phyloP scores from a whole-genome alignment of 495 filamentous ascomycete genomes.

The Hamigera avellanea region DNA sequence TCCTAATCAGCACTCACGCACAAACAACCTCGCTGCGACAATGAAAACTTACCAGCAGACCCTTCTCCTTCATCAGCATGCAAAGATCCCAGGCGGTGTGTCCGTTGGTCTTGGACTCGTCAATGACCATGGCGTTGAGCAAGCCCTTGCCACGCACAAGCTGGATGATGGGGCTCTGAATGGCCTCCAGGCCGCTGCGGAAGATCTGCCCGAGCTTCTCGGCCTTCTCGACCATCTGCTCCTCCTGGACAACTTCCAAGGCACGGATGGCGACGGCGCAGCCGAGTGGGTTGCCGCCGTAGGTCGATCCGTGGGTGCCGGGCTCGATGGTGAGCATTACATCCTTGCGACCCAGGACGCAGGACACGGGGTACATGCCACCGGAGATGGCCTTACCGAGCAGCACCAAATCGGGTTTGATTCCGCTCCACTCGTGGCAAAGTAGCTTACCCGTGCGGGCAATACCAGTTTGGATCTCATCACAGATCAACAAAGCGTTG shows the following conservation, averaged over 20 bases:
- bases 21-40: background rate
- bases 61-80: constrained; percentile 91
- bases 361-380: constrained; percentile 97
- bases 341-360: constrained; percentile 78
- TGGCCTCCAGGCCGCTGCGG: constrained; percentile 56
- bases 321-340: constrained; percentile 97
- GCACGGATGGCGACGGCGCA: constrained; percentile 94
- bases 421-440: constrained; percentile 85
- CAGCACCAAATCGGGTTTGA: constrained; percentile 90
- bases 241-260: constrained; percentile 88
- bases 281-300: constrained; percentile 94
- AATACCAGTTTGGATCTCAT: constrained; percentile 98
- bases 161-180: constrained; percentile 72
- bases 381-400: constrained; percentile 96
- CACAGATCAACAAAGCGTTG: constrained; percentile 90
- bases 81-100: constrained; percentile 96
- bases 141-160: constrained; percentile 84
- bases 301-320: constrained; percentile 93
- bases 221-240: constrained; percentile 72
- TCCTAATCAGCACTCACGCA: background rate
- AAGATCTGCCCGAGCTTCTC: constrained; percentile 75
- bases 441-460: constrained; percentile 88
- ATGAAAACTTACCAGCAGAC: constrained; percentile 58
- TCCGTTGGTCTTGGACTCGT: constrained; percentile 75
- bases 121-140: constrained; percentile 93